Evolutionary conservation across 768 basidiomycete genomes (phyloP).

Genomic region (Coprinellus micaceus): DNA sequence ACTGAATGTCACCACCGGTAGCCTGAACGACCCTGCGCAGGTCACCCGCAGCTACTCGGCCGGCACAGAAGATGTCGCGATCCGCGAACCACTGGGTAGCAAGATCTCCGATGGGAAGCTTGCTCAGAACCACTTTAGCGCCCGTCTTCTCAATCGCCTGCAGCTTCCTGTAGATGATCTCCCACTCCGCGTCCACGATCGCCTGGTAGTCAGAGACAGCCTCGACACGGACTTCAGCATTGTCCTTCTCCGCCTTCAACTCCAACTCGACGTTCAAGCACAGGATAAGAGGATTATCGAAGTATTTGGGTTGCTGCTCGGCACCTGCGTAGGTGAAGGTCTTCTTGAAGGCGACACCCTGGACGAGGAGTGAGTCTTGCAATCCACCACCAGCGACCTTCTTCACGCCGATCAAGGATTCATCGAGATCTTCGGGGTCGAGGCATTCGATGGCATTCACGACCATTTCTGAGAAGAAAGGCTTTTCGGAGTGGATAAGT

Average conservation of each 20-base stretch:
- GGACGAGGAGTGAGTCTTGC: constrained; percentile 89
- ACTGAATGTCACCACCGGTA: constrained; percentile 91
- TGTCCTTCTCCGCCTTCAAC: constrained; percentile 98
- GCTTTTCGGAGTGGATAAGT: constrained; percentile 97
- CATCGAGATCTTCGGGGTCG: constrained; percentile 91
- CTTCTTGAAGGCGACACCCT: constrained; percentile 97
- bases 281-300: constrained; percentile 83
- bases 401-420: constrained; percentile 94
- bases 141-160: constrained; percentile 95
- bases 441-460: constrained; percentile 93
- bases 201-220: constrained; percentile 98
- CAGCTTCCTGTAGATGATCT: constrained; percentile 97
- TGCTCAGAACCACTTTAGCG: constrained; percentile 95
- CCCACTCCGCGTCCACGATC: constrained; percentile 99
- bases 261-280: constrained; percentile 98
- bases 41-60: constrained; percentile 87
- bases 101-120: constrained; percentile 96
- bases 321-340: constrained; percentile 99
- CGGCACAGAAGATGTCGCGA: constrained; percentile 97
- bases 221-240: constrained; percentile 96
- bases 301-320: constrained; percentile 96
- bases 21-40: constrained; percentile 93
- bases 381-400: constrained; percentile 97
- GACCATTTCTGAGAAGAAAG: constrained; percentile 98
- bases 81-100: constrained; percentile 99